phyloP scores from a whole-genome alignment of 768 basidiomycete species.

The Serpula lacrymans region DNA sequence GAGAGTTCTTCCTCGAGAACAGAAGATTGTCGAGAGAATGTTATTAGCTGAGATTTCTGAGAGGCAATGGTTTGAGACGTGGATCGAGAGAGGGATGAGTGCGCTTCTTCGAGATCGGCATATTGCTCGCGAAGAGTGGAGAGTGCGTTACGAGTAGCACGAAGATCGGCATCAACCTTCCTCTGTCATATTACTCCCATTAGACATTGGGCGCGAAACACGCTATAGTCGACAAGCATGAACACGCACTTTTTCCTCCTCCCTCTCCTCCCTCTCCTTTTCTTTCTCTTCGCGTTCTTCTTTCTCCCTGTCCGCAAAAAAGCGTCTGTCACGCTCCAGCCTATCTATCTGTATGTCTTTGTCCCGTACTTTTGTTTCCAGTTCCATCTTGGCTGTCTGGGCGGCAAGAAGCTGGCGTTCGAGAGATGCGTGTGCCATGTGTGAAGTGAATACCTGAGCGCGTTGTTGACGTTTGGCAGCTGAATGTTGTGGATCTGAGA shows the following conservation, averaged over 20 bases:
- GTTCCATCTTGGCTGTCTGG: constrained; percentile 57
- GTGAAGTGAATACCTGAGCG: constrained; percentile 57
- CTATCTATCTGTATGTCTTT: constrained; percentile 59
- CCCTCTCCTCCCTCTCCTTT: constrained; percentile 43
- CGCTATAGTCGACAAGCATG: background rate
- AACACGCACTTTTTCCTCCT: constrained; percentile 57
- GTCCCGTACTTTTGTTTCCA: constrained; percentile 68
- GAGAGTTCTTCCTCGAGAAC: constrained; percentile 48
- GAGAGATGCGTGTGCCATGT: constrained; percentile 57
- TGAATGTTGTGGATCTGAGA: constrained; percentile 60
- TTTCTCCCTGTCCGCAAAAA: constrained; percentile 63
- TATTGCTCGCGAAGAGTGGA: constrained; percentile 52
- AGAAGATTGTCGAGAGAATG: constrained; percentile 42
- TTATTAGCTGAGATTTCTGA: constrained; percentile 49
- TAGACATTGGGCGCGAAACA: no score
- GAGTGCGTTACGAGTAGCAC: constrained; percentile 46
- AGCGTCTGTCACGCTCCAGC: constrained; percentile 68
- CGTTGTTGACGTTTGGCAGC: constrained; percentile 67
- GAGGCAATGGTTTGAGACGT: constrained; percentile 47
- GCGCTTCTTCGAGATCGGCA: constrained; percentile 58
- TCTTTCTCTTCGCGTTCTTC: constrained; percentile 70
- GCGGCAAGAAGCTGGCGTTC: constrained; percentile 66
- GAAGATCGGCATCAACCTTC: constrained; percentile 48
- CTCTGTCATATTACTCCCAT: no score
- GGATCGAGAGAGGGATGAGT: constrained; percentile 44